Conservation (phyloP, 495 filamentous ascomycete species). For the Neurospora terricola region DNA sequence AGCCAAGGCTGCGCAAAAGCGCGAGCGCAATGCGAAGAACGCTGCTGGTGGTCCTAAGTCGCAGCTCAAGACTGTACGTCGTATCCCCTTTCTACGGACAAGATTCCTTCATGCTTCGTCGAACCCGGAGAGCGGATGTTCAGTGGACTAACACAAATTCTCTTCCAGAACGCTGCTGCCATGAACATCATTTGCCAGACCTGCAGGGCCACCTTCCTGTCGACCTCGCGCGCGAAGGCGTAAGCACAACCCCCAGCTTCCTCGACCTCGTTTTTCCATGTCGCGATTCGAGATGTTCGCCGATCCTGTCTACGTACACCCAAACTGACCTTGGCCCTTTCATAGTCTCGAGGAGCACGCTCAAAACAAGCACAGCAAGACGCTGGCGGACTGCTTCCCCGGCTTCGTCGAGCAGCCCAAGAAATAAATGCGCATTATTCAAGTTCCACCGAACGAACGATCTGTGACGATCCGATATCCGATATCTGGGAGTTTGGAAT, state of each 20-base stretch:
- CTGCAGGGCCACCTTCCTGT: constrained; percentile 48
- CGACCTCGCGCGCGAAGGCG: constrained; percentile 44
- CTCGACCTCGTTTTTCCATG: background rate
- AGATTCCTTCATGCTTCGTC: background rate
- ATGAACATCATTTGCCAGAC: constrained; percentile 47
- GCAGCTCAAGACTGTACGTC: constrained; percentile 43
- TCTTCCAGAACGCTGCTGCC: constrained; percentile 36
- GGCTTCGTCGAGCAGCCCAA: constrained; percentile 17
- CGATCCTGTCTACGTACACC: background rate
- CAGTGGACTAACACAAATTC: background rate
- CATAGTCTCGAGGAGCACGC: constrained; percentile 41
- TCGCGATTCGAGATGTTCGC: background rate
- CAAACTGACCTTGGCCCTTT: background rate
- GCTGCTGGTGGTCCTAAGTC: constrained; percentile 40
- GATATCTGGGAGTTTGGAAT: background rate
- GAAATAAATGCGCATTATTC: background rate
- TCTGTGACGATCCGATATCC: background rate
- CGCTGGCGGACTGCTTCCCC: constrained; percentile 44
- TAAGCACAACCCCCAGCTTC: constrained; percentile 19
- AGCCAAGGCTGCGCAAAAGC: constrained; percentile 49
- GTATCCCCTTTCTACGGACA: background rate
- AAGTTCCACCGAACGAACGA: background rate
- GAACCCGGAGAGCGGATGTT: background rate
- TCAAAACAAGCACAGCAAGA: constrained; percentile 45
- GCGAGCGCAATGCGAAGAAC: constrained; percentile 44